Percentiles rank a stretch among this genome's conserved stretches.
Conservation (phyloP, 345 rosid genomes). For the Arabidopsis suecica region DNA sequence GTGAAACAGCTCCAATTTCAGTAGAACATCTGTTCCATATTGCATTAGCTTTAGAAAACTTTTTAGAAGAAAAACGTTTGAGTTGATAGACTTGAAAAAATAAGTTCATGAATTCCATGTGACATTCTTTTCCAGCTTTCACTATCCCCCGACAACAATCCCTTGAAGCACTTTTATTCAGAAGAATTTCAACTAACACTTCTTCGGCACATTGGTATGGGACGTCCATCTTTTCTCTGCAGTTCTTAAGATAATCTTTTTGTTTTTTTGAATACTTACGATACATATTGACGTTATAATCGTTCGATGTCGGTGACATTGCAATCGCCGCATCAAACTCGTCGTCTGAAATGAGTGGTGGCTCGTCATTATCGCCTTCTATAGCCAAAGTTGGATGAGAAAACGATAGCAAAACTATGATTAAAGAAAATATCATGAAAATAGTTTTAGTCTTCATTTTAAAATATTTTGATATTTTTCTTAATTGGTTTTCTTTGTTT, state of each 20-base stretch:
- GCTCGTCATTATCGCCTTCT: neutral
- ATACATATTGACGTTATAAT: neutral
- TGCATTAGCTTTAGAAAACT: neutral
- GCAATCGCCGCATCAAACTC: neutral
- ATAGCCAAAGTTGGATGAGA: constrained; percentile 9
- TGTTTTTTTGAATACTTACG: neutral
- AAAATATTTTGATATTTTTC: neutral
- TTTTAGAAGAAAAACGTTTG: neutral
- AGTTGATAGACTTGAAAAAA: constrained; percentile 3
- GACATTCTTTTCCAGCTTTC: constrained; percentile 25
- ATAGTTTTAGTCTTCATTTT: constrained; percentile 20
- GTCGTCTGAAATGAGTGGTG: neutral
- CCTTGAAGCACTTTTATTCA: neutral
- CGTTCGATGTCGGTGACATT: neutral
- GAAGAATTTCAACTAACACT: neutral
- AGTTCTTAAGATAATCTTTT: too few species aligned
- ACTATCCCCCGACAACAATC: constrained; percentile 16
- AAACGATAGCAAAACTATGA: constrained; percentile 19
- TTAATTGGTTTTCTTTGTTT: neutral
- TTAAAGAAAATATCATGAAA: neutral
- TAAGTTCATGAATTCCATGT: neutral
- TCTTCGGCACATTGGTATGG: neutral
- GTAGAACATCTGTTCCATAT: constrained; percentile 15
- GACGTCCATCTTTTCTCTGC: too few species aligned
- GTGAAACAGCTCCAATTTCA: neutral